Conservation (phyloP, 495 filamentous ascomycete genomes). For the Trichoderma virens region DNA sequence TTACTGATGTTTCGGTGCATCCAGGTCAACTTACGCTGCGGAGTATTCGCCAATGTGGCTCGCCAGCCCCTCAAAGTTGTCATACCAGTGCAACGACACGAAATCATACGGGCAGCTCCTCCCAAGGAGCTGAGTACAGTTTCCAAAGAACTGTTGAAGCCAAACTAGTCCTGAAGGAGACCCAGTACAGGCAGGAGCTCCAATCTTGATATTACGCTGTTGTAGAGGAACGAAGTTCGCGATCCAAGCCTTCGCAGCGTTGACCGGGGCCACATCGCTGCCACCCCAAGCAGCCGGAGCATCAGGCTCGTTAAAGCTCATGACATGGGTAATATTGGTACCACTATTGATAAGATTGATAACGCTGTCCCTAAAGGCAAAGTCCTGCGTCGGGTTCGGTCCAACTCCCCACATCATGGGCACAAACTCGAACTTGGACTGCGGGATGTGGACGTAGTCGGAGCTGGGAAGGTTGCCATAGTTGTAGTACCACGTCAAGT, state of each 20-base stretch:
- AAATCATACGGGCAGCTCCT: constrained; percentile 62
- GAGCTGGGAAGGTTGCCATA: constrained; percentile 49
- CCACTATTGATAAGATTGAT: constrained; percentile 41
- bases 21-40: constrained; percentile 32
- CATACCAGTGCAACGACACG: constrained; percentile 71
- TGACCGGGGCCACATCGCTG: constrained; percentile 42
- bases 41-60: constrained; percentile 58
- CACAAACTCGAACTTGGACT: constrained; percentile 63
- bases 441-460: constrained; percentile 31
- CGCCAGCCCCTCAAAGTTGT: constrained; percentile 63
- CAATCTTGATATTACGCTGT: constrained; percentile 45
- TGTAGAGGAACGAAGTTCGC: constrained; percentile 58
- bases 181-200: constrained; percentile 53
- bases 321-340: constrained; percentile 53
- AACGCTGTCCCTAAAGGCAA: constrained; percentile 47
- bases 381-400: constrained; percentile 33
- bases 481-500: constrained; percentile 80
- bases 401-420: constrained; percentile 69
- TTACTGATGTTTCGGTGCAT: not conserved
- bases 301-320: constrained; percentile 75
- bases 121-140: constrained; percentile 38
- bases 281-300: constrained; percentile 45
- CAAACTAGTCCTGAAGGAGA: constrained; percentile 49
- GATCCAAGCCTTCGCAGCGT: constrained; percentile 59
- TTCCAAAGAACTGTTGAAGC: constrained; percentile 53